These are phyloP conservation scores for Radiomyces spectabilis DNA, from an alignment of 192 early-diverging fungal species.

Conservation along the genomic window DNA sequence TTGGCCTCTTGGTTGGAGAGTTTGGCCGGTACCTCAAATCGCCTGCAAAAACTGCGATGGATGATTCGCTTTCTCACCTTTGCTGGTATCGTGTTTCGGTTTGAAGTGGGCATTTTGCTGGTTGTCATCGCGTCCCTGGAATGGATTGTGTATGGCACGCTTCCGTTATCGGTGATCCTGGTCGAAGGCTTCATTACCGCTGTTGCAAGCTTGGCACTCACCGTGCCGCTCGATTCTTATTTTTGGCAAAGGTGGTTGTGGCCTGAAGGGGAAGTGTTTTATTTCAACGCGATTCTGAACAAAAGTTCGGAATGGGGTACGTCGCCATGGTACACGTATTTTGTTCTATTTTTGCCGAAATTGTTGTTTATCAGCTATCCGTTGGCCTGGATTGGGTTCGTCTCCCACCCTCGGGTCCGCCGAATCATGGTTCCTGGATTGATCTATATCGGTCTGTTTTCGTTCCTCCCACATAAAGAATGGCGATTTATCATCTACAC, in stretches of 20 bases:
- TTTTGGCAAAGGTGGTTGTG: slow-evolving; percentile 68
- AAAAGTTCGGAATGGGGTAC: slow-evolving; percentile 64
- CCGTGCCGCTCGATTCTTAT: slow-evolving; percentile 61
- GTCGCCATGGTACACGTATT: slow-evolving; percentile 67
- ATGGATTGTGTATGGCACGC: slow-evolving; percentile 12
- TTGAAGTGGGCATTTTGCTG: slow-evolving; percentile 40
- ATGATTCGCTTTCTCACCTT: slow-evolving; percentile 40
- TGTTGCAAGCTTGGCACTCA: slow-evolving; percentile 22
- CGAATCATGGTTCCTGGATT: slow-evolving; percentile 47
- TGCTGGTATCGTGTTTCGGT: slow-evolving; percentile 43
- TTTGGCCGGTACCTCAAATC: not conserved
- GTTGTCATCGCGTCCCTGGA: slow-evolving; percentile 33
- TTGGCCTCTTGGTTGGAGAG: slow-evolving; percentile 17
- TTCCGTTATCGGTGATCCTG: slow-evolving; percentile 14
- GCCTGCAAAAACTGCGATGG: slow-evolving; percentile 14
- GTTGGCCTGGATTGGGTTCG: slow-evolving; percentile 43
- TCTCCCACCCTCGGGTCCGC: slow-evolving; percentile 36
- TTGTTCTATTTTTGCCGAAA: slow-evolving; percentile 63
- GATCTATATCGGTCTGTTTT: slow-evolving; percentile 59
- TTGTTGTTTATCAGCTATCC: slow-evolving; percentile 68
- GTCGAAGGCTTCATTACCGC: slow-evolving; percentile 17
- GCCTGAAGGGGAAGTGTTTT: slow-evolving; percentile 70
- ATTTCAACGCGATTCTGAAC: slow-evolving; percentile 68
- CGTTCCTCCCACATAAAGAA: slow-evolving; percentile 86
- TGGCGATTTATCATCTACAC: slow-evolving; percentile 90